A percentile compares a stretch with the other conserved stretches of the same genome.
phyloP scores from a whole-genome alignment of 2,329 filamentous ascomycete species.

The Thelonectria discophora region DNA sequence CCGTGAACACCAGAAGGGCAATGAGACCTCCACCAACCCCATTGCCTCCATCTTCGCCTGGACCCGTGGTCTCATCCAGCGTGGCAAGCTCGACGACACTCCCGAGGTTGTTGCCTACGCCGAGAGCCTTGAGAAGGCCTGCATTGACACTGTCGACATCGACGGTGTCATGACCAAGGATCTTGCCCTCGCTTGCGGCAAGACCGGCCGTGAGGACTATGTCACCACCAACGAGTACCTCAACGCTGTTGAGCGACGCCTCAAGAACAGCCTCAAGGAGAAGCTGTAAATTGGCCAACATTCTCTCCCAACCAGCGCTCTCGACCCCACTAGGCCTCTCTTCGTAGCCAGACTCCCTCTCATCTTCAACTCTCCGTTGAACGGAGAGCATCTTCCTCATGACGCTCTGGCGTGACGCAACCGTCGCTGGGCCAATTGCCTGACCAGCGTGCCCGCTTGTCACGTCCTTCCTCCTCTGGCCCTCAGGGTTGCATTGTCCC shows the following conservation, averaged over 20 bases:
- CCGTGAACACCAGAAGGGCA: slow-evolving; percentile 98
- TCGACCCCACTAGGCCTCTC: slow-evolving; percentile 14
- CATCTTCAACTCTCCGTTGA: slow-evolving; percentile 23
- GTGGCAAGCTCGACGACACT: slow-evolving; percentile 91
- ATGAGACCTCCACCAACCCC: slow-evolving; percentile 97
- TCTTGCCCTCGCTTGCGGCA: slow-evolving; percentile 91
- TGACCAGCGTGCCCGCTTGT: slow-evolving; percentile 26
- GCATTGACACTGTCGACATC: slow-evolving; percentile 90
- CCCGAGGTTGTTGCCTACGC: slow-evolving; percentile 92
- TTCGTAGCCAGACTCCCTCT: slow-evolving; percentile 18
- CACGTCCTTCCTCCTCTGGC: slow-evolving; percentile 14
- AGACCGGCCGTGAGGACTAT: slow-evolving; percentile 83
- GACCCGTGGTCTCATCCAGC: slow-evolving; percentile 93
- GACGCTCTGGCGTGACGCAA: slow-evolving; percentile 22
- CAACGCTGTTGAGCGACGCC: slow-evolving; percentile 86
- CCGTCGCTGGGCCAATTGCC: slow-evolving; percentile 25
- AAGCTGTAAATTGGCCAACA: slow-evolving; percentile 66
- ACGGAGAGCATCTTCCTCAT: slow-evolving; percentile 30
- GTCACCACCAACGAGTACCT: slow-evolving; percentile 94
- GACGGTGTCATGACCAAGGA: slow-evolving; percentile 99
- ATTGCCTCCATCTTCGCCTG: slow-evolving; percentile 99
- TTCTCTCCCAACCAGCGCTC: slow-evolving; percentile 15
- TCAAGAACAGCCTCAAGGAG: slow-evolving; percentile 82
- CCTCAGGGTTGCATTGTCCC: slow-evolving; percentile 17
- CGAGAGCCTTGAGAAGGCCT: slow-evolving; percentile 90